phyloP scores from a whole-genome alignment of 176 grass and related monocot genomes.

The Hyparrhenia diplandra region DNA sequence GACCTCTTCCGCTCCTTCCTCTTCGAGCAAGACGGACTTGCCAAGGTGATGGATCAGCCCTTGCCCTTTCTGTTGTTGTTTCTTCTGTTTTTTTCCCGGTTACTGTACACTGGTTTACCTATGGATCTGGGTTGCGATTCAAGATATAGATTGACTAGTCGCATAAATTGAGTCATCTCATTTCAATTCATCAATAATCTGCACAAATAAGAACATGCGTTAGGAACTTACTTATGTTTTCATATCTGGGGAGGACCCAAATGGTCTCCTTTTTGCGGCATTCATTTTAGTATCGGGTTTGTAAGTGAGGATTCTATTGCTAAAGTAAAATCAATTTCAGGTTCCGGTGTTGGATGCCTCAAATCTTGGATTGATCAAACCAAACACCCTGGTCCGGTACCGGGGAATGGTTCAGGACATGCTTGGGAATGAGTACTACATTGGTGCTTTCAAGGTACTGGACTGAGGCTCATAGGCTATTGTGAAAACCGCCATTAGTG shows the following conservation, averaged over 20 bases:
- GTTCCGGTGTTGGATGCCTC: slow-evolving; percentile 72
- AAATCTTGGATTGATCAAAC: slow-evolving; percentile 61
- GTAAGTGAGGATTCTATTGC: not conserved
- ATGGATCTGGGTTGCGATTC: not conserved
- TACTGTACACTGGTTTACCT: not conserved
- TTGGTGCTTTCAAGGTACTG: slow-evolving; percentile 82
- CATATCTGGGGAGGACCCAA: not conserved
- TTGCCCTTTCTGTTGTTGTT: not conserved
- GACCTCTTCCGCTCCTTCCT: slow-evolving; percentile 83
- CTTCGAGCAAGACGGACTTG: slow-evolving; percentile 70
- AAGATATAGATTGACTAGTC: not conserved
- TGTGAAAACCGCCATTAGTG: not conserved
- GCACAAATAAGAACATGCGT: not conserved
- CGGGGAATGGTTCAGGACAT: slow-evolving; percentile 96
- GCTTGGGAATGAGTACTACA: slow-evolving; percentile 83
- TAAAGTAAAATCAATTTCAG: slow-evolving; percentile 16
- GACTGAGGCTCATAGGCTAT: not conserved
- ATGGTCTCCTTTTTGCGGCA: not conserved
- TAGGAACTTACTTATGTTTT: too few species aligned
- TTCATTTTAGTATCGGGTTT: not conserved
- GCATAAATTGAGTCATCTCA: not conserved
- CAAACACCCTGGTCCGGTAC: slow-evolving; percentile 84
- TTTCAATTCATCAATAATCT: not conserved
- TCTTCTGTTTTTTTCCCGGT: not conserved
- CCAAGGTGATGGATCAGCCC: slow-evolving; percentile 28